These are phyloP conservation scores for Trypanosoma brucei DNA, from an alignment of 208 protist species.

Conservation along the genomic window DNA sequence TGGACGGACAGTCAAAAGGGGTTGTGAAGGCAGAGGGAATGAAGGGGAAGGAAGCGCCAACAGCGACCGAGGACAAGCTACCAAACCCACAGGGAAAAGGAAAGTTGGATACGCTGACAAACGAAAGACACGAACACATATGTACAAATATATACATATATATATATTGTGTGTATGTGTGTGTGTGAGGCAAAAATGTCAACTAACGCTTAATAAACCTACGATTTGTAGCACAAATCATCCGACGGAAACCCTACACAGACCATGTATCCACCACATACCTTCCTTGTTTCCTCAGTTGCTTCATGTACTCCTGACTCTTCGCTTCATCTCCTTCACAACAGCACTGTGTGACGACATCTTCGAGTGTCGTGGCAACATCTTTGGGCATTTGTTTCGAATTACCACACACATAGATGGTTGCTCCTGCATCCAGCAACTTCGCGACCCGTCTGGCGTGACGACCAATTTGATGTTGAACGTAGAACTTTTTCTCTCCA, in stretches of 20 bases:
- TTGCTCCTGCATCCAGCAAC: conserved; percentile 35
- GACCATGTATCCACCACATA: conserved; percentile 86
- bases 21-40: too few relatives aligned
- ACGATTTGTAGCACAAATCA: too few relatives aligned
- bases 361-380: conserved; percentile 43
- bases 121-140: too few relatives aligned
- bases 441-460: conserved; percentile 45
- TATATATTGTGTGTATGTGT: too few relatives aligned
- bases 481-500: conserved; percentile 72
- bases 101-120: too few relatives aligned
- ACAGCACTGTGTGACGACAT: conserved; percentile 50
- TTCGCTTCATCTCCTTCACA: conserved; percentile 36
- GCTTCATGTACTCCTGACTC: conserved; percentile 33
- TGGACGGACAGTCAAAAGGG: too few relatives aligned
- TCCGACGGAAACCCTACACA: conserved; percentile 25
- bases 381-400: conserved; percentile 85
- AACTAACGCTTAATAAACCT: too few relatives aligned
- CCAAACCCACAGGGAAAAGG: too few relatives aligned
- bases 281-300: conserved; percentile 40
- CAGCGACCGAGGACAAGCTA: too few relatives aligned
- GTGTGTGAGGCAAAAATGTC: too few relatives aligned
- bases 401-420: conserved; percentile 79
- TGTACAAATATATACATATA: too few relatives aligned
- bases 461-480: conserved; percentile 79
- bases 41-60: too few relatives aligned